These are phyloP conservation scores for Ampelomyces quisqualis DNA, from an alignment of 2,329 filamentous ascomycete species.

Conservation along the genomic window DNA sequence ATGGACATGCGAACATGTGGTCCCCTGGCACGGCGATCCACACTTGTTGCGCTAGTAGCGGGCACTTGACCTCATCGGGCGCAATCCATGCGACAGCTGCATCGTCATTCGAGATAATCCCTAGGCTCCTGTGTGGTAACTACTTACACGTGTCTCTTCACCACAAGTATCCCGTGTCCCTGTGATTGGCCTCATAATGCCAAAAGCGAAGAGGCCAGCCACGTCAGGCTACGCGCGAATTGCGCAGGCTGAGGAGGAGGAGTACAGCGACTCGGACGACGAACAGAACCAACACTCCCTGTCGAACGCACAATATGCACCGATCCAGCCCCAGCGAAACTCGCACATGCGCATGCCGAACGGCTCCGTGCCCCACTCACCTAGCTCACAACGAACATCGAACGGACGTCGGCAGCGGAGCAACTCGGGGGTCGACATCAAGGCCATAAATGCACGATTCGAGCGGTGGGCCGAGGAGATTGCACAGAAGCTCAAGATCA, in stretches of 20 bases:
- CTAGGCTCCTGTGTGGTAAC: conserved; percentile 11
- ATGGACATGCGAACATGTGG: too few relatives aligned
- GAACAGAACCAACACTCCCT: conserved; percentile 42
- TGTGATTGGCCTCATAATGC: conserved; percentile 26
- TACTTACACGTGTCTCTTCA: conserved; percentile 11
- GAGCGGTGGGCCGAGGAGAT: conserved; percentile 99
- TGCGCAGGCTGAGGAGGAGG: conserved; percentile 55
- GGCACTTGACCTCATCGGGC: conserved; percentile 10
- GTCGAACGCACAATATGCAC: conserved; percentile 47
- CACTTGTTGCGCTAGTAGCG: conserved; percentile 7
- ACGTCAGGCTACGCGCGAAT: conserved; percentile 55
- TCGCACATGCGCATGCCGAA: conserved; percentile 48
- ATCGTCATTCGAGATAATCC: conserved; percentile 30
- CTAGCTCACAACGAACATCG: conserved; percentile 27
- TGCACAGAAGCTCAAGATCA: conserved; percentile 91
- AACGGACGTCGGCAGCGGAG: conserved; percentile 58
- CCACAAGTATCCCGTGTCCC: too few relatives aligned
- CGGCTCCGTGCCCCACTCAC: conserved; percentile 36
- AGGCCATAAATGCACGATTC: conserved; percentile 93
- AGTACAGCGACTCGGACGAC: conserved; percentile 45
- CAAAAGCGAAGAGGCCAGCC: conserved; percentile 42
- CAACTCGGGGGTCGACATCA: conserved; percentile 92
- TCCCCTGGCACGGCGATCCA: too few relatives aligned
- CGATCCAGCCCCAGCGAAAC: conserved; percentile 49
- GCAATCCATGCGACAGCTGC: conserved; percentile 20